These are phyloP conservation scores for Cyberlindnera japonica DNA, from an alignment of 805 yeast species.

Conservation along the genomic window DNA sequence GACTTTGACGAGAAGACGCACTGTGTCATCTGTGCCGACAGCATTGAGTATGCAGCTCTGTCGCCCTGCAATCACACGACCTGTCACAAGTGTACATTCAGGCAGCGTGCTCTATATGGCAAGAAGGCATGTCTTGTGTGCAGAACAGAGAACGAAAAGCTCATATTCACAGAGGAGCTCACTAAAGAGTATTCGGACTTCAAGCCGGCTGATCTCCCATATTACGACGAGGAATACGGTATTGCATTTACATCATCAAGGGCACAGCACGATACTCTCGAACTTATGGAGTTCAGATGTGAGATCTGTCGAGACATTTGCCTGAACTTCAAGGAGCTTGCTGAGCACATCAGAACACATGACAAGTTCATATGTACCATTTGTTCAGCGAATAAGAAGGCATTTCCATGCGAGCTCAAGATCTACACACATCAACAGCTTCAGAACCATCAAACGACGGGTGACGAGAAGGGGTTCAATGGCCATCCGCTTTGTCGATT, in stretches of 20 bases:
- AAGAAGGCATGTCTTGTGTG: slow-evolving; percentile 80
- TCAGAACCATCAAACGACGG: slow-evolving; percentile 64
- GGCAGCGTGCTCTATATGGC: slow-evolving; percentile 76
- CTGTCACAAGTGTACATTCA: slow-evolving; percentile 77
- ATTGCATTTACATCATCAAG: slow-evolving; percentile 55
- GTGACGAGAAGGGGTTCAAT: slow-evolving; percentile 72
- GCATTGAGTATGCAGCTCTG: slow-evolving; percentile 57
- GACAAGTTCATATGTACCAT: slow-evolving; percentile 64
- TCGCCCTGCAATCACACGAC: slow-evolving; percentile 83
- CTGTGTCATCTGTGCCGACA: slow-evolving; percentile 85
- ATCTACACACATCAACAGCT: slow-evolving; percentile 60
- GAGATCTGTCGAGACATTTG: slow-evolving; percentile 36
- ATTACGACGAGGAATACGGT: slow-evolving; percentile 43
- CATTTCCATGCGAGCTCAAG: slow-evolving; percentile 68
- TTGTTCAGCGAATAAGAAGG: slow-evolving; percentile 73
- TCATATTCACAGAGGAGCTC: slow-evolving; percentile 54
- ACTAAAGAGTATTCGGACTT: slow-evolving; percentile 38
- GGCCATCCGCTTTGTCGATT: slow-evolving; percentile 91
- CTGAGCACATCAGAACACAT: slow-evolving; percentile 69
- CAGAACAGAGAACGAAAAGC: slow-evolving; percentile 59
- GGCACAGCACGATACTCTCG: slow-evolving; percentile 47
- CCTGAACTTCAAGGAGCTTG: slow-evolving; percentile 50
- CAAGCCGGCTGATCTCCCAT: slow-evolving; percentile 29
- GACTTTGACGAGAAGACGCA: slow-evolving; percentile 38
- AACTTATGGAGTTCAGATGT: slow-evolving; percentile 55